These are phyloP conservation scores for Calonectria crousiana DNA, from an alignment of 2,329 filamentous ascomycete species.

Conservation along the genomic window DNA sequence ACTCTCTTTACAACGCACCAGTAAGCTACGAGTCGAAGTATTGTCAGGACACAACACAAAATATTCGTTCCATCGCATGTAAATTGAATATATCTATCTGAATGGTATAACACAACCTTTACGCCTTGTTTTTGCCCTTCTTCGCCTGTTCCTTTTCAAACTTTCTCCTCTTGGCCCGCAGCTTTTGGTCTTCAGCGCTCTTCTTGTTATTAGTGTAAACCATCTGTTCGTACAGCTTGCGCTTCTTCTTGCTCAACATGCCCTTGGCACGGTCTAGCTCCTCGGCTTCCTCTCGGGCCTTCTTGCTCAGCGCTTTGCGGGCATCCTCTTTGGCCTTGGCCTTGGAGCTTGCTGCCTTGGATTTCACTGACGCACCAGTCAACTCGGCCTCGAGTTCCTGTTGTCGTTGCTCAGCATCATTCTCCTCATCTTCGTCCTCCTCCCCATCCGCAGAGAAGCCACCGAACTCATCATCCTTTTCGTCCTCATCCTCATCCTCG, in stretches of 20 bases:
- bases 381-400: conserved; percentile 94
- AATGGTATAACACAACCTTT: conserved; percentile 47
- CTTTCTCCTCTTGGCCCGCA: conserved; percentile 91
- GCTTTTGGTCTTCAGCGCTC: conserved; percentile 87
- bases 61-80: conserved; percentile 38
- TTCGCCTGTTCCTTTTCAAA: conserved; percentile 76
- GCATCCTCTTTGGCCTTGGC: conserved; percentile 77
- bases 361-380: conserved; percentile 72
- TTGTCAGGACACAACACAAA: neutral
- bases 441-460: conserved; percentile 63
- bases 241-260: conserved; percentile 98
- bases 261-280: conserved; percentile 94
- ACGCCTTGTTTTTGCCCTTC: conserved; percentile 55
- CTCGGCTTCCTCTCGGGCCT: conserved; percentile 82
- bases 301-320: conserved; percentile 76
- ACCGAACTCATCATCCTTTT: conserved; percentile 60
- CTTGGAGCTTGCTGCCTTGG: conserved; percentile 61
- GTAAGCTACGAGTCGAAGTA: neutral
- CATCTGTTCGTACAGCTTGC: conserved; percentile 98
- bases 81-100: conserved; percentile 42
- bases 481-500: conserved; percentile 59
- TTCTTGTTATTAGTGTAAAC: conserved; percentile 94
- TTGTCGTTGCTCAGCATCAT: conserved; percentile 81
- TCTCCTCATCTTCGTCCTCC: conserved; percentile 60
- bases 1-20: neutral